Evolutionary conservation across 495 filamentous ascomycete genomes (phyloP).

Genomic region (Hyaloscypha variabilis): DNA sequence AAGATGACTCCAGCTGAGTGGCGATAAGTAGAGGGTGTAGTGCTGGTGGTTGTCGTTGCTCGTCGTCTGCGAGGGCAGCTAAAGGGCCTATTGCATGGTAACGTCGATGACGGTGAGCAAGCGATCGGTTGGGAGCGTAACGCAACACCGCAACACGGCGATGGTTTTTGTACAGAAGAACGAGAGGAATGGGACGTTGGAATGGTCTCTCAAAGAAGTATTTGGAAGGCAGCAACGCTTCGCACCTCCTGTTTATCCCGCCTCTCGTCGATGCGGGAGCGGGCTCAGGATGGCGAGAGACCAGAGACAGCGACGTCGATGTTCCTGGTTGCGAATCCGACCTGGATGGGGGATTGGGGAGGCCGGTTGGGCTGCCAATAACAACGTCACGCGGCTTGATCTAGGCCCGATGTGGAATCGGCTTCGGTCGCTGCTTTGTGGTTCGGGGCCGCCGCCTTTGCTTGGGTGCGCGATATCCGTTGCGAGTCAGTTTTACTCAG

Average conservation of each 20-base stretch:
- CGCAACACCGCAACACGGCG: not conserved
- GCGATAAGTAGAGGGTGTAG: conserved; percentile 13
- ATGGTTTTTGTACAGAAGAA: conserved; percentile 7
- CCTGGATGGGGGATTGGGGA: conserved; percentile 5
- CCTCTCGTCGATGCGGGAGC: not conserved
- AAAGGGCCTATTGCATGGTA: conserved; percentile 26
- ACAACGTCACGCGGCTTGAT: not conserved
- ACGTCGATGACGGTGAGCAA: not conserved
- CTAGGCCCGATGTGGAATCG: not conserved
- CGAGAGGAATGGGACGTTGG: not conserved
- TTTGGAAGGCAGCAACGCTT: not conserved
- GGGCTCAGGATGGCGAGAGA: not conserved
- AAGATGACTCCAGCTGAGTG: conserved; percentile 15
- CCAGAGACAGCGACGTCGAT: not conserved
- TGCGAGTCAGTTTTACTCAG: conserved; percentile 13
- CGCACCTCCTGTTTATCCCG: not conserved
- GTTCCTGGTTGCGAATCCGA: not conserved
- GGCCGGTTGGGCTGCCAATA: not conserved
- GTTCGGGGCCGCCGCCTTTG: not conserved
- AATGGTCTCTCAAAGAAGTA: not conserved
- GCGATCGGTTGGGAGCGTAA: not conserved
- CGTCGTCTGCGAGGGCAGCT: conserved; percentile 20
- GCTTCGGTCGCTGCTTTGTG: not conserved
- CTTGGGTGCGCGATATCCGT: not conserved
- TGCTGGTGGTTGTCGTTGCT: conserved; percentile 11